phyloP scores from a whole-genome alignment of 2,329 filamentous ascomycete species.

The Pyrenochaeta sp. region DNA sequence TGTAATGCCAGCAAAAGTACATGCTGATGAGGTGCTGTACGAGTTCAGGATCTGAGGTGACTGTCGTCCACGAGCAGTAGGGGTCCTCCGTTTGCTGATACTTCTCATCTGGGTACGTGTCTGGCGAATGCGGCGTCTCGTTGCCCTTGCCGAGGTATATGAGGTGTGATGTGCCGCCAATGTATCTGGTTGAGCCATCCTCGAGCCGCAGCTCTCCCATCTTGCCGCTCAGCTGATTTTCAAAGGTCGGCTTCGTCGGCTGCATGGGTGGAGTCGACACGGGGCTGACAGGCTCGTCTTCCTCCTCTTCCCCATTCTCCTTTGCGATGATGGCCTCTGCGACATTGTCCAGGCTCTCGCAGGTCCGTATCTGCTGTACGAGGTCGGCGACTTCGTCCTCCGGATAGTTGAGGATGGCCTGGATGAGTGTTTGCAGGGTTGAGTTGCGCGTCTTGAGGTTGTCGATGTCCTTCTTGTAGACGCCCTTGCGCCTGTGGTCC shows the following conservation, averaged over 20 bases:
- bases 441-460: conserved; percentile 85
- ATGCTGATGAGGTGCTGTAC: conserved; percentile 91
- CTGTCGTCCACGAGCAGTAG: conserved; percentile 84
- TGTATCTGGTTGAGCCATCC: conserved; percentile 87
- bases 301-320: conserved; percentile 57
- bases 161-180: conserved; percentile 92
- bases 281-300: conserved; percentile 50
- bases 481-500: conserved; percentile 93
- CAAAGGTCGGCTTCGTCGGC: conserved; percentile 58
- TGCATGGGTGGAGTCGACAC: conserved; percentile 46
- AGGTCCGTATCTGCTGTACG: conserved; percentile 86
- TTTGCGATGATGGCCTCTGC: conserved; percentile 66
- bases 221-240: conserved; percentile 86
- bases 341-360: conserved; percentile 75
- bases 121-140: conserved; percentile 42
- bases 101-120: conserved; percentile 52
- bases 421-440: conserved; percentile 89
- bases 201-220: conserved; percentile 91
- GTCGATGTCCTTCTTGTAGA: conserved; percentile 94
- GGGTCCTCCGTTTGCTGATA: conserved; percentile 69
- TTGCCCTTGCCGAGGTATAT: conserved; percentile 70
- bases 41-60: conserved; percentile 80
- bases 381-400: conserved; percentile 86
- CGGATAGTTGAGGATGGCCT: conserved; percentile 88
- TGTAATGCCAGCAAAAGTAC: conserved; percentile 99